Conservation (phyloP, 1,284 basidiomycete genomes). For the Rhodotorula mucilaginosa region DNA sequence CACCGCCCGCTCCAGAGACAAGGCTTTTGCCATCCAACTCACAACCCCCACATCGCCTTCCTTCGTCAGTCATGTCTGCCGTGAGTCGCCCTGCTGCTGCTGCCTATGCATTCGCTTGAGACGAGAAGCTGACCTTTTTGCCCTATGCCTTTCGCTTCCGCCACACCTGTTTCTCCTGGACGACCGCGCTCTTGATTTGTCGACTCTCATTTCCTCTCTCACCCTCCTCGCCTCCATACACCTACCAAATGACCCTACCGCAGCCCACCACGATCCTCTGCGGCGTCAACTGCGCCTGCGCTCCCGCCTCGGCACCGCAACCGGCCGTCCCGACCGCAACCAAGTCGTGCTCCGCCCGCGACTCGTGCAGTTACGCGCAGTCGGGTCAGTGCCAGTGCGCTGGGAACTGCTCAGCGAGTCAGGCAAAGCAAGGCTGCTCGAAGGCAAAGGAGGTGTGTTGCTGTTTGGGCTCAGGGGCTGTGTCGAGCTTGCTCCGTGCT, state of each 20-base stretch:
- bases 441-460: slow-evolving; percentile 6
- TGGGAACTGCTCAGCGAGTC: slow-evolving; percentile 4
- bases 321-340: neutral
- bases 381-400: slow-evolving; percentile 20
- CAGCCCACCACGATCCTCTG: slow-evolving; percentile 3
- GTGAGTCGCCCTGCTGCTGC: too few species aligned
- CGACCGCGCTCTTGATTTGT: too few species aligned
- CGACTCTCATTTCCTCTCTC: neutral
- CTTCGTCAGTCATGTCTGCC: too few species aligned
- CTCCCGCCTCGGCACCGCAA: slow-evolving; percentile 4
- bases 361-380: slow-evolving; percentile 13
- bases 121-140: too few species aligned
- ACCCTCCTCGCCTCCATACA: neutral
- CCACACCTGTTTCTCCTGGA: too few species aligned
- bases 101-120: too few species aligned
- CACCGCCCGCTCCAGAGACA: too few species aligned
- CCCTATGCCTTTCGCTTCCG: too few species aligned
- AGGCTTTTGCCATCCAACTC: too few species aligned
- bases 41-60: too few species aligned
- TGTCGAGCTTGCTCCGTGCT: neutral
- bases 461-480: too few species aligned
- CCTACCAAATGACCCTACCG: too few species aligned
- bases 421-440: slow-evolving; percentile 20
- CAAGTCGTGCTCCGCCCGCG: slow-evolving; percentile 10
- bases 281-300: slow-evolving; percentile 24